Evolutionary conservation across 2,329 filamentous ascomycete species (phyloP).

Genomic region (Cladophialophora carrionii): DNA sequence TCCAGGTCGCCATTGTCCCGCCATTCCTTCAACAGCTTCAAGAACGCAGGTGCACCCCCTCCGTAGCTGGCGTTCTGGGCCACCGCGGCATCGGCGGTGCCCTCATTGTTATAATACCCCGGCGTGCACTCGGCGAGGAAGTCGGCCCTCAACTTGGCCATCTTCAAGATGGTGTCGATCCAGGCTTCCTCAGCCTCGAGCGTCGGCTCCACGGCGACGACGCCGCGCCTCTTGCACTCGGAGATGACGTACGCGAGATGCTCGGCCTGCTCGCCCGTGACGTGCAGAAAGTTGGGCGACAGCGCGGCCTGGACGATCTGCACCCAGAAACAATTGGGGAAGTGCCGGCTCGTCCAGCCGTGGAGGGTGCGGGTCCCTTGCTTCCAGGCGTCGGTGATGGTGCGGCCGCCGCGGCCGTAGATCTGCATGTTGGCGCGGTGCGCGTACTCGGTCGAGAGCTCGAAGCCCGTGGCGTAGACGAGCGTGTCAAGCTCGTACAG

Average conservation of each 20-base stretch:
- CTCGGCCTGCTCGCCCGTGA: conserved; percentile 31
- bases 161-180: conserved; percentile 26
- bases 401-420: conserved; percentile 37
- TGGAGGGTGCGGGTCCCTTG: conserved; percentile 31
- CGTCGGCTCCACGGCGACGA: conserved; percentile 30
- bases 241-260: conserved; percentile 32
- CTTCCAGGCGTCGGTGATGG: conserved; percentile 38
- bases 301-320: conserved; percentile 31
- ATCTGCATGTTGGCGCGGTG: conserved; percentile 38
- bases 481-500: conserved; percentile 56
- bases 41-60: conserved; percentile 22
- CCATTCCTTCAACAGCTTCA: conserved; percentile 31
- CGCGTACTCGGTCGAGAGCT: conserved; percentile 27
- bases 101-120: conserved; percentile 35
- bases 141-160: conserved; percentile 16
- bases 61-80: conserved; percentile 31
- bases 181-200: conserved; percentile 30
- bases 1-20: conserved; percentile 27
- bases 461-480: conserved; percentile 54
- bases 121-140: conserved; percentile 33
- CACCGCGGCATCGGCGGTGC: conserved; percentile 5
- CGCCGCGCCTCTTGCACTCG: conserved; percentile 22
- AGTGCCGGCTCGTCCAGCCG: conserved; percentile 29
- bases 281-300: conserved; percentile 33
- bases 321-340: conserved; percentile 35